phyloP scores from a whole-genome alignment of 371 early-diverging fungal genomes.

The Syncephalastrum monosporum region DNA sequence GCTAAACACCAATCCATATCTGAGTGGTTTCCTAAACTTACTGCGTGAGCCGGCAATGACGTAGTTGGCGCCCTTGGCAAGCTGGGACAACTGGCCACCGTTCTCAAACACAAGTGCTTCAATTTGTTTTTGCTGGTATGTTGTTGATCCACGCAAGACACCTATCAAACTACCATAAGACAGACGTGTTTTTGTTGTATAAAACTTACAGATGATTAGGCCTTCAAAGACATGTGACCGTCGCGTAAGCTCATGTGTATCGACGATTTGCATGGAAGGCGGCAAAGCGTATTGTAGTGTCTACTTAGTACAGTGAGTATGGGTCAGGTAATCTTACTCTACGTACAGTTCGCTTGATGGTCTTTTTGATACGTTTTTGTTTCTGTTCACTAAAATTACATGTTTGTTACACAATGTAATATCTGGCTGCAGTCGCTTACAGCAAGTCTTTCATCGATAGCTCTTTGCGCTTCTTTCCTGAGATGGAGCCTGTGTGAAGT shows the following conservation, averaged over 20 bases:
- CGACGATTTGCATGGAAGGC: constrained; percentile 45
- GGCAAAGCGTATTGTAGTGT: constrained; percentile 14
- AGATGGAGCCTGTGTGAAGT: too few relatives aligned
- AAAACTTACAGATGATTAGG: constrained; percentile 56
- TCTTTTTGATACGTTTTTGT: too few relatives aligned
- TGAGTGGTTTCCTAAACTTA: constrained; percentile 14
- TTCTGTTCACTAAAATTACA: too few relatives aligned
- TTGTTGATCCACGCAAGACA: too few relatives aligned
- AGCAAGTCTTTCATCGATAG: too few relatives aligned
- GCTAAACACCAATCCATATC: not conserved
- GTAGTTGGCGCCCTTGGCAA: constrained; percentile 39
- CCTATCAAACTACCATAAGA: too few relatives aligned
- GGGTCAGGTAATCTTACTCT: not conserved
- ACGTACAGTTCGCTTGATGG: too few relatives aligned
- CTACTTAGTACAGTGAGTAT: not conserved
- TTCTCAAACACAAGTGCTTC: constrained; percentile 58
- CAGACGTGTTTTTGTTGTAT: not conserved
- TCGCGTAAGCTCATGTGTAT: constrained; percentile 36
- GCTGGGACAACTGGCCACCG: constrained; percentile 66
- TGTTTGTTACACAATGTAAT: too few relatives aligned
- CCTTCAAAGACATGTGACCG: constrained; percentile 55
- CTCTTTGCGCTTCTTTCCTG: too few relatives aligned
- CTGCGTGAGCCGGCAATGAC: constrained; percentile 59
- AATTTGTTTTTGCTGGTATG: constrained; percentile 14
- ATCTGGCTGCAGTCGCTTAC: too few relatives aligned